Evolutionary conservation across 208 protist species (phyloP), one percentile per base, ranked within the genome.

Genomic region (Acanthamoeba healyi): DNA sequence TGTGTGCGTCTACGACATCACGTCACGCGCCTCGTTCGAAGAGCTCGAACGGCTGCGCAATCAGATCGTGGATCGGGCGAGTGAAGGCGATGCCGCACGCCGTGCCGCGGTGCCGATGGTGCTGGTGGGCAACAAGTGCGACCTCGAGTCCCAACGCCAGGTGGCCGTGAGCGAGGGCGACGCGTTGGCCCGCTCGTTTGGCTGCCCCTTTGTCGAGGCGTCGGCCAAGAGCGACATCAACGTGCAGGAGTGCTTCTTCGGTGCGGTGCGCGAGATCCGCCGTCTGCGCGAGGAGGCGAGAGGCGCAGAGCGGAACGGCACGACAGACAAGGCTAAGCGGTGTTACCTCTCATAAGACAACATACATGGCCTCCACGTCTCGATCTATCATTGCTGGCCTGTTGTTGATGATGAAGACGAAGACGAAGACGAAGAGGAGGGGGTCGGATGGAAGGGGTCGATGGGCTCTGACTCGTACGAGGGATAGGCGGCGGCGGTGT

Each of bases 101-200:
- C 92, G 95, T 3, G 88, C 96, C 65, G 22, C 22, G 22, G 6
- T 22, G 1, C 95, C 97, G 61, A 93, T 97, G 32, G 79, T 97
- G n/a, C 91, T 96, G 40, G 97, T 97, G 32, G 54, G 94, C 32
- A 97, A 98, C 89, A 97, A 97, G 84, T 67, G 51, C 42, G 96
- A 97, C 65, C 94, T 97, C 34, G 92, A 94, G 44, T 46, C 90
- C 40, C 93, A 97, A n/a, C 89, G 96, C 42, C 29, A 95, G 65
- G 96, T 97, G 10, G 32, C 95, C 29, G 94, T 38, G 26, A 32
- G 1, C 24, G 95, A 97, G 77, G 97, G 94, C 51, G 79, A 70
- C 42, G 86, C 74, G 4, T 94, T 97, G 54, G 96, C 96, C 24
- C 90, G 82, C 29, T 61, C 56, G 38, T 6, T 0, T 22, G 38